Conservation (phyloP, 176 grass and related monocot species). For the Musa acuminata region DNA sequence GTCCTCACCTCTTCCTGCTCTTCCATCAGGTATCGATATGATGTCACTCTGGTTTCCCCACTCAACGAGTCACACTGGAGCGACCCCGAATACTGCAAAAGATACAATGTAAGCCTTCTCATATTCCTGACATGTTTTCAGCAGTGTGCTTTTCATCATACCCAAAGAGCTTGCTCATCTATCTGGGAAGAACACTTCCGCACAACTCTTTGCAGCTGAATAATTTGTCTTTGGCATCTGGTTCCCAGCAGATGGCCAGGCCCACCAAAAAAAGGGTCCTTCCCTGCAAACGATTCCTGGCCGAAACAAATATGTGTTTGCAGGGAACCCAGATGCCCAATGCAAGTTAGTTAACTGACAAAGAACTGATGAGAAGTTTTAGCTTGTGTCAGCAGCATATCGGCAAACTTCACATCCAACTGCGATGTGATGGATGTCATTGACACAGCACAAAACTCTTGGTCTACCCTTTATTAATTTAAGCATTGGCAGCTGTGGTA, state of each 20-base stretch:
- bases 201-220: not conserved
- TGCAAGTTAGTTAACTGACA: not conserved
- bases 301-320: not conserved
- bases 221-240: not conserved
- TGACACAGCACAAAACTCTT: no score
- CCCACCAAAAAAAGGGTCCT: not conserved
- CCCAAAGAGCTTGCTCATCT: no score
- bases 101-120: constrained; percentile 30
- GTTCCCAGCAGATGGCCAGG: not conserved
- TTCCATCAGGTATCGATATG: constrained; percentile 52
- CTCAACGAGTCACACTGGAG: constrained; percentile 77
- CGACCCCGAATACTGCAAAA: constrained; percentile 61
- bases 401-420: no score
- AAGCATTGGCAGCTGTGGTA: constrained; percentile 56
- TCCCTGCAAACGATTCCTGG: not conserved
- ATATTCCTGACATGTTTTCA: not conserved
- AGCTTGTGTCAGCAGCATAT: no score
- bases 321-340: not conserved
- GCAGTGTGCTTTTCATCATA: no score
- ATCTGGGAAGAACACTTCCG: not conserved
- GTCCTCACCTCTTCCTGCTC: constrained; percentile 86
- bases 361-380: no score
- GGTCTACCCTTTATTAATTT: no score
- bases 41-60: constrained; percentile 26
- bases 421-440: no score